A percentile compares a stretch with the other conserved stretches of the same genome.
phyloP scores from a whole-genome alignment of 768 basidiomycete species.

The Collybia sp. region DNA sequence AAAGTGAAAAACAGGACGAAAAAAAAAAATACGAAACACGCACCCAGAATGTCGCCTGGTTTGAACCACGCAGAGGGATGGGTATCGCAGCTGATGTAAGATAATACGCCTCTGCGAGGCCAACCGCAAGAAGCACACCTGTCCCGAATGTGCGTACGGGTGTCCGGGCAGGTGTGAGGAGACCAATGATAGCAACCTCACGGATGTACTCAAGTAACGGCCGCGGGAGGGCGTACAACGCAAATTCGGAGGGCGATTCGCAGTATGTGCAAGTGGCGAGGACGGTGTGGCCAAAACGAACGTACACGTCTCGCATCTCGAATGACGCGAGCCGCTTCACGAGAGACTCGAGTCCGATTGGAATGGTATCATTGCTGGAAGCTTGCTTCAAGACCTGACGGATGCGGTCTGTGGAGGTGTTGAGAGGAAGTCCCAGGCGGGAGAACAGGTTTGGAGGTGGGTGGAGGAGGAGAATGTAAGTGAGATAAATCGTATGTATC shows the following conservation, averaged over 20 bases:
- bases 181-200: constrained; percentile 49
- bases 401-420: constrained; percentile 47
- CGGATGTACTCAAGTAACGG: constrained; percentile 57
- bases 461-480: constrained; percentile 39
- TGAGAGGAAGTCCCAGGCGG: constrained; percentile 49
- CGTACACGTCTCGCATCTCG: constrained; percentile 53
- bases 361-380: constrained; percentile 36
- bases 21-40: constrained; percentile 5
- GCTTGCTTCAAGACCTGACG: constrained; percentile 34
- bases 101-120: constrained; percentile 51
- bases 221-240: constrained; percentile 50
- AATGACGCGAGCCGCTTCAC: constrained; percentile 51
- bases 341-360: constrained; percentile 43
- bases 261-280: constrained; percentile 66
- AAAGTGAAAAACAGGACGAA: neutral
- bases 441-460: constrained; percentile 63
- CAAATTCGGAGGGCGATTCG: constrained; percentile 54
- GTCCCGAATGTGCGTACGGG: constrained; percentile 37
- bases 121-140: constrained; percentile 42
- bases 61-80: constrained; percentile 24
- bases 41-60: constrained; percentile 26
- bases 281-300: constrained; percentile 66
- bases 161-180: constrained; percentile 21
- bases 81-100: constrained; percentile 41
- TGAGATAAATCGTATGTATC: constrained; percentile 44